Evolutionary conservation across 2,329 filamentous ascomycete genomes (phyloP), one percentile per base, ranked within the genome.

Genomic region (Aspergillus sclerotialis): DNA sequence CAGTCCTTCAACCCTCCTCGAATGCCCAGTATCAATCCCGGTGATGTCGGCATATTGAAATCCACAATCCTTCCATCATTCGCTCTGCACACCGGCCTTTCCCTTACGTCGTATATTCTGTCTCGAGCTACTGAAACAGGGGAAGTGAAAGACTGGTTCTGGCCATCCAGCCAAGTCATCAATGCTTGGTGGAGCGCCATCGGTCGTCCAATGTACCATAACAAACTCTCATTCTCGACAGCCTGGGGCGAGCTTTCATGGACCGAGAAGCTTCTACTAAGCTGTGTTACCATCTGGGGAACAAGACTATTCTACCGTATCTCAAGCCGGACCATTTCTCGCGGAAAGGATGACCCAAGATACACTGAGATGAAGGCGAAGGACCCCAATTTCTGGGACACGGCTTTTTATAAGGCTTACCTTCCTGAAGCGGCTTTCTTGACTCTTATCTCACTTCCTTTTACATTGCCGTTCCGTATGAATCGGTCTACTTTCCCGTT

Each of bases 101-200:
- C 72, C 7, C 45, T 71, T 18, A 62, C 72, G 19, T 67, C 73
- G 0, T 80, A 74, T 46, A 64, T 64, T 7, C 60, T 67, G 18
- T 70, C 70, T 1, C 63, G 72, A 15, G 64, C 69, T 32, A 75
- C 72, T 6, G 55, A 76, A 45, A 64, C 67, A n/a, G 66, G 73
- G 7, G 75, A 79, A 36, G 60, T 68, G n/a, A 80, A 80, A 46
- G 75, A 80, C 50, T 75, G 69, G 63, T 55, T 75, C 5, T 78
- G 75, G 74, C 72, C 74, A 1, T 57, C 64, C 4, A 70, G 63
- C 2, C 72, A 72, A 45, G 67, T 78, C 7, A 53, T 64, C 37
- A 78, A 76, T 48, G 74, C 73, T 5, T 79, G 75, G 76, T 78
- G 73, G 70, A 70, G 65, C 35, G 73, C 75, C 14, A 55, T 79